Evolutionary conservation across 2,329 filamentous ascomycete species (phyloP), one percentile per base, ranked within the genome.

Genomic region (Knufia fluminis): DNA sequence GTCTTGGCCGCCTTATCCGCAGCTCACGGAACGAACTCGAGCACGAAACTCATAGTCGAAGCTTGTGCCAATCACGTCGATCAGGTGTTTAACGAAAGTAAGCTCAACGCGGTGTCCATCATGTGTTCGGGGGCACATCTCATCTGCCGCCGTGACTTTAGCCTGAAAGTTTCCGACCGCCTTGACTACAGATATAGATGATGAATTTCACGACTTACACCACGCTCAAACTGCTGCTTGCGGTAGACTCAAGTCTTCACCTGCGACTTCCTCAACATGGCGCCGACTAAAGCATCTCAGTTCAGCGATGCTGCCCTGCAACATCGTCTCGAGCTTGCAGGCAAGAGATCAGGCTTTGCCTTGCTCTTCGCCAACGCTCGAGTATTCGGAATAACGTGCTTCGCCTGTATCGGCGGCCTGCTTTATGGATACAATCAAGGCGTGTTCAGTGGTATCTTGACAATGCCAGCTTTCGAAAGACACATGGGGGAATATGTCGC

Each of bases 371-470:
- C 70, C 56, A 78, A 77, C 58, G 62, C 70, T 51, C 75, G 72
- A 54, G 75, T 77, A 20, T 76, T 76, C 51, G 69, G 70, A 8
- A 77, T 79, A 58, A 73, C 74, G 8, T 68, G 74, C 47, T 79
- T 79, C 52, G 70, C 71, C 4, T 74, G 69, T 52, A 62, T 77
- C 26, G 73, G 73, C 58, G 74, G 74, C 46, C 61, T 76, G 17
- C 67, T 77, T 23, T 80, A 85, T 62, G 82, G 85, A 17, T 88
- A 86, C 67, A 86, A 88, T 61, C 82, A 86, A 62, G 85, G 84
- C 57, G 82, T 86, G 66, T 86, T 86, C 66, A 79, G 78, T n/a
- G 83, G 84, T 20, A 78, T 89, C 19, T 58, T 79, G 48, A 60
- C 31, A 66, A 65, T 57, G 55, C 63, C 62, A 16, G 52, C 49